These are phyloP conservation scores for Besnoitia besnoiti DNA, from an alignment of 169 alveolate species.

Conservation along the genomic window DNA sequence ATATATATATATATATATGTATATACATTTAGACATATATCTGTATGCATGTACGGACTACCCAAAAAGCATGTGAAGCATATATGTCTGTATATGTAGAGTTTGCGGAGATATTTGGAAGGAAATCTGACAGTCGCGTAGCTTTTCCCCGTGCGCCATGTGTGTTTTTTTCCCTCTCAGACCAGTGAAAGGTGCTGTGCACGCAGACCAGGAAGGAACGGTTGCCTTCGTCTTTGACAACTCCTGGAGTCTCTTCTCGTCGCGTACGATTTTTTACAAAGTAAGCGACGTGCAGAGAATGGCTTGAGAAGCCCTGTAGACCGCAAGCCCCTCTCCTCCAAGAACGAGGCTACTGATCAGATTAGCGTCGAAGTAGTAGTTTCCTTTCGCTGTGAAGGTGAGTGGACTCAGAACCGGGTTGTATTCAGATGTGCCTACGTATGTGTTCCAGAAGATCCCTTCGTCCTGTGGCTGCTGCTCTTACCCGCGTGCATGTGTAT, in stretches of 20 bases:
- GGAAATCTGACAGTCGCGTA: no score
- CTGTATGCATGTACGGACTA: neutral
- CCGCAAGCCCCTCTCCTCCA: no score
- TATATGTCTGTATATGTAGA: neutral
- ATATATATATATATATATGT: neutral
- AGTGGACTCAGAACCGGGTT: no score
- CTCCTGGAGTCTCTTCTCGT: slow-evolving; percentile 70
- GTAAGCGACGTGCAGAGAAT: slow-evolving; percentile 39
- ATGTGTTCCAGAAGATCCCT: no score
- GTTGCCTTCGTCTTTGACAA: slow-evolving; percentile 61
- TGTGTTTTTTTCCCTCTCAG: slow-evolving; percentile 12
- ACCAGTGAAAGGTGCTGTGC: slow-evolving; percentile 60
- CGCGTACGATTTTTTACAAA: slow-evolving; percentile 66
- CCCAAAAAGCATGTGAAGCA: no score
- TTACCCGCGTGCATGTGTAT: neutral
- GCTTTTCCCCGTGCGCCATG: no score
- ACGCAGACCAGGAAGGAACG: slow-evolving; percentile 59
- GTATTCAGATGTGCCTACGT: no score
- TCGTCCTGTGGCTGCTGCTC: neutral
- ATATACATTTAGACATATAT: neutral
- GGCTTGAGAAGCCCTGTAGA: no score
- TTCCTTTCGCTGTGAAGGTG: no score
- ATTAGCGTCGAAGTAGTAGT: no score
- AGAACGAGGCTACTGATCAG: no score
- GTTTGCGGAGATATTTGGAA: no score